Conservation (phyloP, 1,284 basidiomycete species). For the Afroboletus lepidellus region DNA sequence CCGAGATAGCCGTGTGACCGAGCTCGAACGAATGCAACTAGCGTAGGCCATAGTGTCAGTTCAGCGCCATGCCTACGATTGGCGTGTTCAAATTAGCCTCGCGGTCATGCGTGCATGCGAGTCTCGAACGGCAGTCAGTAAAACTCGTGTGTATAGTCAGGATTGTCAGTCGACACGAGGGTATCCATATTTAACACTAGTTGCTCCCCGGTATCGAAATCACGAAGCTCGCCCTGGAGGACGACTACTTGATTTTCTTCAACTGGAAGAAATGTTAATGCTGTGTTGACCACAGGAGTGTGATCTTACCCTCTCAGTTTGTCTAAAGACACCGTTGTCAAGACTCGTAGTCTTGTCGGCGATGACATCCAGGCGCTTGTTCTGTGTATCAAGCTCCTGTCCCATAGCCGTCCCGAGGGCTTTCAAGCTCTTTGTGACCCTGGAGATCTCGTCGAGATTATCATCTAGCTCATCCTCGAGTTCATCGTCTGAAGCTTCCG, state of each 20-base stretch:
- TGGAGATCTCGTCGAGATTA: conserved; percentile 88
- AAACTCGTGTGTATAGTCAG: neutral
- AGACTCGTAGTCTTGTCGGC: conserved; percentile 66
- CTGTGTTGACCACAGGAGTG: conserved; percentile 15
- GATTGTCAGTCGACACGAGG: conserved; percentile 5
- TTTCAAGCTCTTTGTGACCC: conserved; percentile 82
- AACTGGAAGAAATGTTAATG: conserved; percentile 44
- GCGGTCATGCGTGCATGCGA: too few relatives aligned
- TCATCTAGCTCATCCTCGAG: conserved; percentile 89
- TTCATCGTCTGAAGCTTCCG: conserved; percentile 95
- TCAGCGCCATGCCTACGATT: too few relatives aligned
- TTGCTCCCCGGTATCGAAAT: neutral
- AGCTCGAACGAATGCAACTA: too few relatives aligned
- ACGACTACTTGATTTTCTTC: conserved; percentile 62
- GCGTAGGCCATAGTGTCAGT: too few relatives aligned
- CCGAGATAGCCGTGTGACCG: too few relatives aligned
- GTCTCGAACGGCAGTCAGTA: neutral
- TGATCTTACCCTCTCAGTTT: conserved; percentile 64
- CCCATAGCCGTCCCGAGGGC: conserved; percentile 84
- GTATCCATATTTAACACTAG: conserved; percentile 29
- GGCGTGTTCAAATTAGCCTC: too few relatives aligned
- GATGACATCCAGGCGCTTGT: conserved; percentile 66
- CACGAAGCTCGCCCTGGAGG: neutral
- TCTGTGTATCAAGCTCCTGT: conserved; percentile 78
- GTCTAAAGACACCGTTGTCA: conserved; percentile 62